phyloP scores from a whole-genome alignment of 495 filamentous ascomycete genomes.

The Neurospora sp. region DNA sequence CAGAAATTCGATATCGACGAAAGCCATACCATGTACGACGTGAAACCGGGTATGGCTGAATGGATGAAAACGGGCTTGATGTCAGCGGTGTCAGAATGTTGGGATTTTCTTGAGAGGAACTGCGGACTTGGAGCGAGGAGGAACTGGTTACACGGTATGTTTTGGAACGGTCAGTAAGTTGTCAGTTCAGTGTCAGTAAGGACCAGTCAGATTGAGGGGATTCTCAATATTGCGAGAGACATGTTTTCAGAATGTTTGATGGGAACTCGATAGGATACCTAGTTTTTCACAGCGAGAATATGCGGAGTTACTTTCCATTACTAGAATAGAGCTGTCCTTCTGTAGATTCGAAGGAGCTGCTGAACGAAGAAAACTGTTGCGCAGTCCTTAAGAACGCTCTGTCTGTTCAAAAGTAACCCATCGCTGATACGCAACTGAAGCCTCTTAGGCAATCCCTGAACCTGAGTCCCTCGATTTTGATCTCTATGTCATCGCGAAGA shows the following conservation, averaged over 20 bases:
- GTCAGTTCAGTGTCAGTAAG: neutral
- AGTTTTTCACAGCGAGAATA: neutral
- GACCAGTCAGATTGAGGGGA: neutral
- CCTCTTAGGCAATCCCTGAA: neutral
- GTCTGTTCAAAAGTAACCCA: neutral
- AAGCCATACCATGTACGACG: neutral
- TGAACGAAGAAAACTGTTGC: neutral
- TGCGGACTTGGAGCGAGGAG: neutral
- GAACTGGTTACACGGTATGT: neutral
- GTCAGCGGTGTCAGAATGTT: neutral
- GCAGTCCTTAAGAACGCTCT: neutral
- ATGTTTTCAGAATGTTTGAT: neutral
- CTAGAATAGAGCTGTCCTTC: neutral
- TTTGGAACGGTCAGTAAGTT: neutral
- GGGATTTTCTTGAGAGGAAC: neutral
- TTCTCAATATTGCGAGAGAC: neutral
- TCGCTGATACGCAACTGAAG: neutral
- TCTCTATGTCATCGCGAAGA: neutral
- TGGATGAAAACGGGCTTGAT: neutral
- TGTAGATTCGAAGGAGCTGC: neutral
- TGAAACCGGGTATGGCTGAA: neutral
- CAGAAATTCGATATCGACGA: neutral
- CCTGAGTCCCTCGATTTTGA: neutral
- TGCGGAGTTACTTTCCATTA: neutral
- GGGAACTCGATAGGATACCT: no score